A percentile compares a stretch with the other conserved stretches of the same genome.
These are phyloP conservation scores for Durio zibethinus DNA, from an alignment of 345 rosid genomes.

Conservation along the genomic window DNA sequence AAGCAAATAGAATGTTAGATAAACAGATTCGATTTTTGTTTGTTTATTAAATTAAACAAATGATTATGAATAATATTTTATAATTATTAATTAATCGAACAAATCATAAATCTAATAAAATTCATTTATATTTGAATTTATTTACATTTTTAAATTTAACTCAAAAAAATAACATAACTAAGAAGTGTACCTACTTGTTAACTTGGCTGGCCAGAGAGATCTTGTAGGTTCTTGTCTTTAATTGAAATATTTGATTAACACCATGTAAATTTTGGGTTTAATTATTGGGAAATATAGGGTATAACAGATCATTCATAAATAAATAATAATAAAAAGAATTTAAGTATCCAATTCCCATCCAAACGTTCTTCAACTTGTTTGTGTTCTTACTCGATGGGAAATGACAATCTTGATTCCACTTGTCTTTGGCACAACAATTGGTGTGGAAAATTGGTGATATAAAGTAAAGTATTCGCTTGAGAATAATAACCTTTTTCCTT, in stretches of 20 bases:
- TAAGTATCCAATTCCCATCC: neutral
- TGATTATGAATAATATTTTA: no score
- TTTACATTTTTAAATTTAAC: no score
- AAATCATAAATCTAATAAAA: no score
- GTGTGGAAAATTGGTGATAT: neutral
- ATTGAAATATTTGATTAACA: neutral
- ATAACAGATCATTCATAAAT: neutral
- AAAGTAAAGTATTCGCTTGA: neutral
- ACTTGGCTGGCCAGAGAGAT: neutral
- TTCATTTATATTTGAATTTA: no score
- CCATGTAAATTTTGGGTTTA: neutral
- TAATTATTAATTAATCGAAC: no score
- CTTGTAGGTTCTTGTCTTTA: neutral
- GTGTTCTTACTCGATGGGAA: neutral
- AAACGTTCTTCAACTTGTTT: constrained; percentile 7
- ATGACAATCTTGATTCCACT: neutral
- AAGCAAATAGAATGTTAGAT: no score
- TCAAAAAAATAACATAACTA: neutral
- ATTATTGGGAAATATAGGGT: neutral
- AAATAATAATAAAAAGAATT: neutral
- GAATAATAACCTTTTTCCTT: neutral
- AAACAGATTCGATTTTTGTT: no score
- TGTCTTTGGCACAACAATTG: neutral
- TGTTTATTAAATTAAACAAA: no score
- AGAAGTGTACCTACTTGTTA: neutral